Base-by-base conservation (phyloP, 1,284 basidiomycete genomes). In the Macrocybe sp. region DNA sequence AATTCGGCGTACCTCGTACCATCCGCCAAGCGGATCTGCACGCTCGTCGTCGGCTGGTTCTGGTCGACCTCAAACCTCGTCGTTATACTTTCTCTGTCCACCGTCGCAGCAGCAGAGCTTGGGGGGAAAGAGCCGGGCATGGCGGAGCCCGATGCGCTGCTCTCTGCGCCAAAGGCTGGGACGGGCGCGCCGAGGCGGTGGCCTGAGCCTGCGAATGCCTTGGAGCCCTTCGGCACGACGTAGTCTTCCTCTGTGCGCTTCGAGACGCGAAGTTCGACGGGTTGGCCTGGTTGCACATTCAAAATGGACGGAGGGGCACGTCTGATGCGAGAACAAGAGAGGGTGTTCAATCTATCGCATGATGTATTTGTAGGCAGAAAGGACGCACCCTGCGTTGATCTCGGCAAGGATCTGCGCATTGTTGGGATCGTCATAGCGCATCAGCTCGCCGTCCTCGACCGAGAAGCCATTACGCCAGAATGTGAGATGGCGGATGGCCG, bases 401-500 rank as follows among this genome's bases (percentile, higher is more conserved):
- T 89, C 84, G 1, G 75, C 73, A 3, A 99, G 73, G 11, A 92
- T 73, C 50, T 81, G 76, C 38, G 83, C 75, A 59, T 94, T 85
- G 4, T 71, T 75, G 0, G 93, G 91, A 55, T 94, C 84, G 48
- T 92, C 89, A 63, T 97, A 97, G 36, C 79, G 72, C 76, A 89
- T 79, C 48, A 98, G 72, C 35, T 86, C 84, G 2, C 94, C 93
- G 56, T 95, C 92, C 59, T 96, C 93, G 48, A 99, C 82, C 40
- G 85, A 88, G 68, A 98, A 98, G 0, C 96, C 96, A 55, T 98
- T 82, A 33, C 85, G 76, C 96, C 97, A 99, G 67, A 99, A 93
- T 0, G 89, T 96, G 34, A 98, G 73, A 48, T 83, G 78, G 8
- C 96, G 83, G 41, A 86, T 79, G 0, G 78, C 88, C 0, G 79